Evolutionary conservation across 1,139 yeast species (phyloP).

Genomic region (Saccharomyces hybrid): DNA sequence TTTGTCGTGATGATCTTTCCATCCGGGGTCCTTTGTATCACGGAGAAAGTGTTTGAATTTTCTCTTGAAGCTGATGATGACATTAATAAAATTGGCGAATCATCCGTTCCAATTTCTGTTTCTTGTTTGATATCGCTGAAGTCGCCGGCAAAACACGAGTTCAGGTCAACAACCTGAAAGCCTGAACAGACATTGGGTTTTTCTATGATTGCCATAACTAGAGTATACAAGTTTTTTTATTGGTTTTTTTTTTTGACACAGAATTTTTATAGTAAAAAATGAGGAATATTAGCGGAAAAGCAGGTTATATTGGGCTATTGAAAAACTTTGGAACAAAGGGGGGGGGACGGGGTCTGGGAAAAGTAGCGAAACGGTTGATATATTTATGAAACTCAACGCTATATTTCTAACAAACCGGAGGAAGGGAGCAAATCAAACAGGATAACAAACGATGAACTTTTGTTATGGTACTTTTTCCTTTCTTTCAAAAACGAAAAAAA

Average conservation of each 20-base stretch:
- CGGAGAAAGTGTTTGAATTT: neutral
- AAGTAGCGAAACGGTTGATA: neutral
- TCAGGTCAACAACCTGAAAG: neutral
- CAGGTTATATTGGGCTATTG: slow-evolving; percentile 3
- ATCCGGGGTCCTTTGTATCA: neutral
- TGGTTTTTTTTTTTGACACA: neutral
- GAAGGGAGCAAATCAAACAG: neutral
- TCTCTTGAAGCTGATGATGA: neutral
- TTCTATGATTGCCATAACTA: neutral
- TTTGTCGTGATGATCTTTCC: slow-evolving; percentile 6
- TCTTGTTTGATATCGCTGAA: neutral
- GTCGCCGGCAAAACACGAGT: neutral
- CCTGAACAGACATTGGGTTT: neutral
- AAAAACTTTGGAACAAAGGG: neutral
- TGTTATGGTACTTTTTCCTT: neutral
- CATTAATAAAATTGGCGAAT: neutral
- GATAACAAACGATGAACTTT: neutral
- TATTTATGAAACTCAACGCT: neutral
- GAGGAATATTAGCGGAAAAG: neutral
- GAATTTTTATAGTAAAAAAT: neutral
- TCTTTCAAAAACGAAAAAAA: neutral
- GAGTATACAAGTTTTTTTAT: neutral
- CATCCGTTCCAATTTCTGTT: neutral
- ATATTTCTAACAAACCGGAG: neutral
- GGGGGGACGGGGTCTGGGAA: neutral